Conservation (phyloP, 2,329 filamentous ascomycete genomes). For the Decorospora gaudefroyi region DNA sequence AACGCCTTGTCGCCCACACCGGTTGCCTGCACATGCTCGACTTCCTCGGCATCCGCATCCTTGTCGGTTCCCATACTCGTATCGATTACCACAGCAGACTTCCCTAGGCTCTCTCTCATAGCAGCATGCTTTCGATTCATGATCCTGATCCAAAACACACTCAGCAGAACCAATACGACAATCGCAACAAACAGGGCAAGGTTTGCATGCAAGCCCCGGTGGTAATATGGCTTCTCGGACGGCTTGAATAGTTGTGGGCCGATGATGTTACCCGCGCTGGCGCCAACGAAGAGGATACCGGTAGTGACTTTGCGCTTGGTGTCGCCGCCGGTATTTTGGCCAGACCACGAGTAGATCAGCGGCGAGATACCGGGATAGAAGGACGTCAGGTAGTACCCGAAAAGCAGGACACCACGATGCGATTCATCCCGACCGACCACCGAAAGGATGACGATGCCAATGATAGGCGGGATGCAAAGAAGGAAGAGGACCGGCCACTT, state of each 20-base stretch:
- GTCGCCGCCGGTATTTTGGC: slow-evolving; percentile 68
- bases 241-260: slow-evolving; percentile 68
- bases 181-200: slow-evolving; percentile 65
- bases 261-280: slow-evolving; percentile 68
- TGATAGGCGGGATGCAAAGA: slow-evolving; percentile 62
- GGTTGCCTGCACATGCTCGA: slow-evolving; percentile 28
- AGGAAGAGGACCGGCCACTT: slow-evolving; percentile 61
- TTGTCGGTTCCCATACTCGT: slow-evolving; percentile 60
- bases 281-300: slow-evolving; percentile 66
- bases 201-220: slow-evolving; percentile 62
- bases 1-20: slow-evolving; percentile 56
- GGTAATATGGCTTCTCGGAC: slow-evolving; percentile 62
- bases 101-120: slow-evolving; percentile 62
- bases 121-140: slow-evolving; percentile 62
- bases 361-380: slow-evolving; percentile 65
- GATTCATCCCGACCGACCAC: slow-evolving; percentile 53
- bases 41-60: slow-evolving; percentile 46
- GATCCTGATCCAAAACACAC: slow-evolving; percentile 55
- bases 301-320: slow-evolving; percentile 71
- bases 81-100: slow-evolving; percentile 62
- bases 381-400: slow-evolving; percentile 64
- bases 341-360: slow-evolving; percentile 64
- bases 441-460: slow-evolving; percentile 61
- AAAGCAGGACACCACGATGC: slow-evolving; percentile 58
- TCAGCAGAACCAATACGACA: slow-evolving; percentile 56